Base-by-base conservation (phyloP, 371 early-diverging fungal species). In the Zopfochytrium polystomum region DNA sequence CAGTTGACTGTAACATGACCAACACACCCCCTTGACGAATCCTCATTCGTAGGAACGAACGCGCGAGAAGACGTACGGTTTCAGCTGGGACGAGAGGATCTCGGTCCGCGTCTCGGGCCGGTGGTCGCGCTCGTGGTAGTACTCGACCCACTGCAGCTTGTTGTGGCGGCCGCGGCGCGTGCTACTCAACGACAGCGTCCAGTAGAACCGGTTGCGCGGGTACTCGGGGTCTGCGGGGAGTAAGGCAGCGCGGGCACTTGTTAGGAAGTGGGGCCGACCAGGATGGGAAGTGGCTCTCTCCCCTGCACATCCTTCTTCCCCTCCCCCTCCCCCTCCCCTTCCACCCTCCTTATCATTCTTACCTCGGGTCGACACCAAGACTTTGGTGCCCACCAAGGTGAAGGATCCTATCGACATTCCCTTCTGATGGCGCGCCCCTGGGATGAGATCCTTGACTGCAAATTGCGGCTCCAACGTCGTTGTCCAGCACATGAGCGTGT, bases 141-240 rank as follows among this genome's bases (percentile, higher is more conserved):
- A 84, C 22, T 76, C 70, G 32, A 76, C 56, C 90, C 87, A 89
- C 1, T 47, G 32, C 7, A 89, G 68, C 56, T 86, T 87, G 71
- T 89, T 87, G 53, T 84, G 82, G 48, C 74, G 70, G 3, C 86
- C 87, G 6, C 84, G 78, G 34, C 75, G 69, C 0, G 85, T 81
- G 25, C 78, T 75, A 51, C 79, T 77, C 43, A 86, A 65, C 20
- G 60, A 64, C 11, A 87, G 63, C 22, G 30, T 29, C 62, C 80
- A 66, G 32, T 72, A 44, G 63, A 86, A 84, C 4, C 20, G 18
- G 20, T 52, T 34, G 4, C 30, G 18, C 13, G 34, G 49, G 26
- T 65, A 46, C 25, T 46, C 22, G 20, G 43, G 54, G 22, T 44
- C 60, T 50, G 46, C 5, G 15, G 20, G n/a, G 6, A 38, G 7